Evolutionary conservation across 1,284 basidiomycete genomes (phyloP).

Genomic region (Boletellus deceptivus): DNA sequence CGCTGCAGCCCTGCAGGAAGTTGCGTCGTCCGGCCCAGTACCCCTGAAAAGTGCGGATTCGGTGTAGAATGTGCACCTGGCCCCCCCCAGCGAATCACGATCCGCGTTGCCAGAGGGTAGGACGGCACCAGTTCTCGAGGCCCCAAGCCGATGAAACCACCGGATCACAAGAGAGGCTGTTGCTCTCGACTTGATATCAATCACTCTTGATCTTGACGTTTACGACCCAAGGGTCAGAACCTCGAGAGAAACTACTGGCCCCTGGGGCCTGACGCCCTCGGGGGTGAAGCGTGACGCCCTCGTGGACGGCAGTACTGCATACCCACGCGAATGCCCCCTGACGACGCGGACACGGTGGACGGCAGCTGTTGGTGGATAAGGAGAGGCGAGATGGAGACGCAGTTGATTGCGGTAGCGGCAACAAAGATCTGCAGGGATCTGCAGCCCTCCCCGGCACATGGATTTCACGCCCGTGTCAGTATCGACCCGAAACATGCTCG

Average conservation of each 20-base stretch:
- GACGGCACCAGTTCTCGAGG: slow-evolving; percentile 7
- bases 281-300: slow-evolving; percentile 1
- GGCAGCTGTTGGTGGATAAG: slow-evolving; percentile 5
- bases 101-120: neutral
- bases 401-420: slow-evolving; percentile 16
- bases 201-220: neutral
- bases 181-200: slow-evolving; percentile 5
- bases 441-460: slow-evolving; percentile 6
- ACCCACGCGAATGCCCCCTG: slow-evolving; percentile 8
- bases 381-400: slow-evolving; percentile 21
- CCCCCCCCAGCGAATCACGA: neutral
- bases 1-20: neutral
- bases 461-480: slow-evolving; percentile 13
- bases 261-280: slow-evolving; percentile 7
- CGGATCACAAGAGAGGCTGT: slow-evolving; percentile 3
- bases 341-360: slow-evolving; percentile 5
- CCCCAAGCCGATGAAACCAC: slow-evolving; percentile 16
- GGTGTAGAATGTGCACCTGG: slow-evolving; percentile 1
- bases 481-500: slow-evolving; percentile 5
- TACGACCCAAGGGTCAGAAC: slow-evolving; percentile 10
- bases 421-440: slow-evolving; percentile 23
- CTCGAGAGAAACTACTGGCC: slow-evolving; percentile 2
- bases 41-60: neutral
- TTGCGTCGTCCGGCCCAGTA: neutral
- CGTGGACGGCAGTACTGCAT: slow-evolving; percentile 1